These are phyloP conservation scores for Leptographium wingfieldii DNA, from an alignment of 2,329 filamentous ascomycete genomes.

Conservation along the genomic window DNA sequence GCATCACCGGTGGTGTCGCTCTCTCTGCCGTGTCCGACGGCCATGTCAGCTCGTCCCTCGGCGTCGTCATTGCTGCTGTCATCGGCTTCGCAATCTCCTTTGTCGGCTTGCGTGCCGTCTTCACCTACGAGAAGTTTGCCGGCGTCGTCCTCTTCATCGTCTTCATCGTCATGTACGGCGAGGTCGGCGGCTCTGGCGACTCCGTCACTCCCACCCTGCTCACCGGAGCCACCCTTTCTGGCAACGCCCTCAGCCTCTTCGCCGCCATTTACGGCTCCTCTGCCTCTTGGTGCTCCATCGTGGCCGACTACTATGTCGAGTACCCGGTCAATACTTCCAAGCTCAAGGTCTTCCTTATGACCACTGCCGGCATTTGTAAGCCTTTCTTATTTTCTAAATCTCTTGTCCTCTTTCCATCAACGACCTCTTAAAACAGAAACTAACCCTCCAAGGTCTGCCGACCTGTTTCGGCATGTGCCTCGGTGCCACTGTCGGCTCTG, in stretches of 20 bases:
- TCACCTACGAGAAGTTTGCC: constrained; percentile 37
- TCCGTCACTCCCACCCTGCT: constrained; percentile 21
- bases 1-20: constrained; percentile 37
- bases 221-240: constrained; percentile 24
- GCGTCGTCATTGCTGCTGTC: constrained; percentile 38
- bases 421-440: background rate
- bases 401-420: too few relatives aligned
- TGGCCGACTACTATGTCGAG: constrained; percentile 32
- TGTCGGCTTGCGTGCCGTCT: constrained; percentile 34
- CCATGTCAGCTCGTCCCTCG: constrained; percentile 33
- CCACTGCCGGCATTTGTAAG: constrained; percentile 29
- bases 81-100: constrained; percentile 37
- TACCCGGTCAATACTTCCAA: constrained; percentile 32
- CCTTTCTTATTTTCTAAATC: background rate
- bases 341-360: constrained; percentile 34
- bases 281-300: constrained; percentile 35
- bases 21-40: constrained; percentile 32
- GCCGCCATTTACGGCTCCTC: constrained; percentile 34
- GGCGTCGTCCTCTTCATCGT: constrained; percentile 34
- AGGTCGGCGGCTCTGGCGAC: constrained; percentile 29
- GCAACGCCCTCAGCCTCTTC: constrained; percentile 28
- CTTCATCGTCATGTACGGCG: constrained; percentile 36
- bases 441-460: constrained; percentile 21
- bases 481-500: constrained; percentile 49
- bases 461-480: constrained; percentile 45